phyloP scores from a whole-genome alignment of 148 eudicot species.

The Dysphania ambrosioides region DNA sequence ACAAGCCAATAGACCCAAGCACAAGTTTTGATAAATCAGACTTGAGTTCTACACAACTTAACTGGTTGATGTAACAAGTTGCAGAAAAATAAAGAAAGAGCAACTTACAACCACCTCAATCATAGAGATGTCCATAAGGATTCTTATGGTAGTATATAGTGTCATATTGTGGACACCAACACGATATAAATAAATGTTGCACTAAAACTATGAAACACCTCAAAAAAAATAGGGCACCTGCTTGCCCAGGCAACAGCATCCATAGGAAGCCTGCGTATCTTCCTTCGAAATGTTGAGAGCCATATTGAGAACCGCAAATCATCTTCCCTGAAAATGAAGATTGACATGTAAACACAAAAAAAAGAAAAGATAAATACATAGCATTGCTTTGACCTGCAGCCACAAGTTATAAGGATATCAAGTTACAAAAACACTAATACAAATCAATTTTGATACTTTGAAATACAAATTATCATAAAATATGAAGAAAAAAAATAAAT shows the following conservation, averaged over 20 bases:
- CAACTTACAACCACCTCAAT: background rate
- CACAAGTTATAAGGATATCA: background rate
- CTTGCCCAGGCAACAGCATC: constrained; percentile 50
- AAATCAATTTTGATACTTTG: background rate
- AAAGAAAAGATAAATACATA: background rate
- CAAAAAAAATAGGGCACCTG: constrained; percentile 38
- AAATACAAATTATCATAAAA: background rate
- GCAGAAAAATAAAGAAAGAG: background rate
- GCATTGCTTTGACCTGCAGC: background rate
- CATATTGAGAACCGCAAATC: constrained; percentile 20
- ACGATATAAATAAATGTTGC: background rate
- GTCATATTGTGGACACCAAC: background rate
- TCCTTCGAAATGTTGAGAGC: constrained; percentile 24
- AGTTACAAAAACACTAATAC: background rate
- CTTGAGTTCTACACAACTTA: background rate
- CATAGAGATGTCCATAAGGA: background rate
- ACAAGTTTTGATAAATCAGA: too few species aligned
- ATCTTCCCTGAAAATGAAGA: constrained; percentile 25
- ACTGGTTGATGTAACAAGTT: background rate
- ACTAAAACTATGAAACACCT: background rate
- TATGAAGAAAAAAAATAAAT: background rate
- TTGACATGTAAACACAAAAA: background rate
- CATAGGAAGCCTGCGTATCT: constrained; percentile 23
- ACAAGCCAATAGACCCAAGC: too few species aligned
- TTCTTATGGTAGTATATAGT: background rate